Evolutionary conservation across 768 basidiomycete species (phyloP).

Genomic region (Phaeolepiota aurea): DNA sequence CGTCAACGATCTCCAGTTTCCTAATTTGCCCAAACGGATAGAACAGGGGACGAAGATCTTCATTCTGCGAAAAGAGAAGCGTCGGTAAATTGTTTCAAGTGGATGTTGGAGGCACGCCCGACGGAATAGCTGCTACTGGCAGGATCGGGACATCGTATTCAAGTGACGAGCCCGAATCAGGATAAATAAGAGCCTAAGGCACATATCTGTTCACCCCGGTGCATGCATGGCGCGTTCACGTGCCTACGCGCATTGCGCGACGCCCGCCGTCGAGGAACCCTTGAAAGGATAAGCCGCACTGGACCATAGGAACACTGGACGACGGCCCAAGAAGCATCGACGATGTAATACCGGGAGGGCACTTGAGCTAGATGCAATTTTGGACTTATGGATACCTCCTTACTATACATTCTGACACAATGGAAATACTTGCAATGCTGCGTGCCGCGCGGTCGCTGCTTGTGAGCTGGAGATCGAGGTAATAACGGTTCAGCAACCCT

Average conservation of each 20-base stretch:
- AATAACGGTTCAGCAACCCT: too few relatives aligned
- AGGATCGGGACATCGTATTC: slow-evolving; percentile 8
- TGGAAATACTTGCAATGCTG: slow-evolving; percentile 1
- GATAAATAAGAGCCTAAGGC: slow-evolving; percentile 14
- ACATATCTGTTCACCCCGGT: slow-evolving; percentile 18
- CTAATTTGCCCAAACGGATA: slow-evolving; percentile 66
- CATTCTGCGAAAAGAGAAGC: slow-evolving; percentile 55
- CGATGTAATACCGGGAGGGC: slow-evolving; percentile 66
- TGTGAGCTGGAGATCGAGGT: not conserved
- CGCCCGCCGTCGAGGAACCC: slow-evolving; percentile 81
- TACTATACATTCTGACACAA: slow-evolving; percentile 42
- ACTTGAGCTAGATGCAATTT: slow-evolving; percentile 61
- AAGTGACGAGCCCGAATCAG: slow-evolving; percentile 25
- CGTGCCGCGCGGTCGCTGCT: not conserved
- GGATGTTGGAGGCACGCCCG: slow-evolving; percentile 38
- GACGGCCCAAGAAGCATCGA: slow-evolving; percentile 84
- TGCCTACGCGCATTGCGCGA: slow-evolving; percentile 54
- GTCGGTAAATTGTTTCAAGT: slow-evolving; percentile 60
- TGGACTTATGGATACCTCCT: slow-evolving; percentile 62
- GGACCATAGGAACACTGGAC: slow-evolving; percentile 64
- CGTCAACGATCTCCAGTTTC: slow-evolving; percentile 45
- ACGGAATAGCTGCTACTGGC: slow-evolving; percentile 13
- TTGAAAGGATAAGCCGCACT: slow-evolving; percentile 15
- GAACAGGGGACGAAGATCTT: slow-evolving; percentile 66
- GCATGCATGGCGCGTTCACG: slow-evolving; percentile 25